These are phyloP conservation scores for Ganoderma resinaceum DNA, from an alignment of 1,284 basidiomycete genomes.

Conservation along the genomic window DNA sequence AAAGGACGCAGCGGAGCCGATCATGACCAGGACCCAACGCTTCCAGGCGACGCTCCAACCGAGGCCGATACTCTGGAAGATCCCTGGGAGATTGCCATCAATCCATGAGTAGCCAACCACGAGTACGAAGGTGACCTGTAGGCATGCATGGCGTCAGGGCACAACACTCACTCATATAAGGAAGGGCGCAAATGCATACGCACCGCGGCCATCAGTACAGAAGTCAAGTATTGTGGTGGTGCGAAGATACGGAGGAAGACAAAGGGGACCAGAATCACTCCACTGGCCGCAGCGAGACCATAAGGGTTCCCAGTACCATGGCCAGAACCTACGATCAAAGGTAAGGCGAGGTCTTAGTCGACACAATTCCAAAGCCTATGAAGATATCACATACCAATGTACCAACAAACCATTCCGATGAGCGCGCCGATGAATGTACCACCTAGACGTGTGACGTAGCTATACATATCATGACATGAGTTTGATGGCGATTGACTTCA, in stretches of 20 bases:
- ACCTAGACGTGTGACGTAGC: slow-evolving; percentile 53
- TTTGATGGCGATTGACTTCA: neutral
- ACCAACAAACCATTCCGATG: slow-evolving; percentile 65
- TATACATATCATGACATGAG: slow-evolving; percentile 20
- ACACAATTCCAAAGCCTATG: too few species aligned
- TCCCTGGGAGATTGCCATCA: slow-evolving; percentile 56
- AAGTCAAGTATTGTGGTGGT: slow-evolving; percentile 50
- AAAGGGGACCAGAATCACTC: slow-evolving; percentile 57
- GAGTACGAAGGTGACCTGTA: slow-evolving; percentile 50
- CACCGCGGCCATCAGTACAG: slow-evolving; percentile 47
- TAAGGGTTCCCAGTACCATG: slow-evolving; percentile 62
- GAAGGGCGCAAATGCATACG: slow-evolving; percentile 23
- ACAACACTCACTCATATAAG: neutral
- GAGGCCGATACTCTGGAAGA: slow-evolving; percentile 53
- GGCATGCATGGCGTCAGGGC: neutral
- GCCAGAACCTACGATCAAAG: slow-evolving; percentile 48
- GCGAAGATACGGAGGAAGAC: slow-evolving; percentile 61
- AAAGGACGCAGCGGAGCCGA: slow-evolving; percentile 55
- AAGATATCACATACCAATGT: slow-evolving; percentile 47
- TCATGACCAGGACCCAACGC: slow-evolving; percentile 53
- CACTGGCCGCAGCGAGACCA: slow-evolving; percentile 60
- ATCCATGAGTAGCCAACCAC: slow-evolving; percentile 70
- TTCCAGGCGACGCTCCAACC: slow-evolving; percentile 64
- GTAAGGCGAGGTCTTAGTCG: neutral
- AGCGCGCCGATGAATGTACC: slow-evolving; percentile 48